Conservation (phyloP, 306 rosid species). For the Arachis hypogaea region DNA sequence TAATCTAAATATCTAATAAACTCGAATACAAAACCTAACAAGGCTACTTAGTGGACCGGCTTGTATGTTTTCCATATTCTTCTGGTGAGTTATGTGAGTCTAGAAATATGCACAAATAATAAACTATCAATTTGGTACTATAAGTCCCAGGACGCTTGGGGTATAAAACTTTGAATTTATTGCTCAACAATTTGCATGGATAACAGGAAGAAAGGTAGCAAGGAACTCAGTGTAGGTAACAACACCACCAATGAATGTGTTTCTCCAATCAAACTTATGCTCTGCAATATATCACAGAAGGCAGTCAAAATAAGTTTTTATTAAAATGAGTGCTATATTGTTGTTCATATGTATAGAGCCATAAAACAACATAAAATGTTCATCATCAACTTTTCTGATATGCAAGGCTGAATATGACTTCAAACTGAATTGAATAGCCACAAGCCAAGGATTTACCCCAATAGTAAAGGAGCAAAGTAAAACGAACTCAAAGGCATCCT, state of each 20-base stretch:
- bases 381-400: too few relatives aligned
- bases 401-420: too few relatives aligned
- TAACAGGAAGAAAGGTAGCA: slow-evolving; percentile 22
- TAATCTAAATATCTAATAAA: slow-evolving; percentile 15
- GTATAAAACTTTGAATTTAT: slow-evolving; percentile 33
- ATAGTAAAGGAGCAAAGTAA: too few relatives aligned
- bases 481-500: too few relatives aligned
- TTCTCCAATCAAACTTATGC: slow-evolving; percentile 32
- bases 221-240: slow-evolving; percentile 25
- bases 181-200: slow-evolving; percentile 27
- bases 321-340: too few relatives aligned
- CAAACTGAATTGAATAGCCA: too few relatives aligned
- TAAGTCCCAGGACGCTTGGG: slow-evolving; percentile 36
- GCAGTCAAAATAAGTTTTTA: slow-evolving; percentile 3
- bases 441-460: too few relatives aligned
- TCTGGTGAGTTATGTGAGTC: slow-evolving; percentile 6
- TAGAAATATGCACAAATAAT: slow-evolving; percentile 23
- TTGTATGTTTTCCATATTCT: slow-evolving; percentile 18
- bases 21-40: slow-evolving; percentile 34
- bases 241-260: slow-evolving; percentile 25
- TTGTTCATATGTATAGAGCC: too few relatives aligned
- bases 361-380: too few relatives aligned
- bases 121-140: slow-evolving; percentile 1
- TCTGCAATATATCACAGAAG: slow-evolving; percentile 35
- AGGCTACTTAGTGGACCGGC: slow-evolving; percentile 29